A percentile compares a stretch with the other conserved stretches of the same genome.
Evolutionary conservation across 768 basidiomycete genomes (phyloP).

Genomic region (Lactarius deliciosus): DNA sequence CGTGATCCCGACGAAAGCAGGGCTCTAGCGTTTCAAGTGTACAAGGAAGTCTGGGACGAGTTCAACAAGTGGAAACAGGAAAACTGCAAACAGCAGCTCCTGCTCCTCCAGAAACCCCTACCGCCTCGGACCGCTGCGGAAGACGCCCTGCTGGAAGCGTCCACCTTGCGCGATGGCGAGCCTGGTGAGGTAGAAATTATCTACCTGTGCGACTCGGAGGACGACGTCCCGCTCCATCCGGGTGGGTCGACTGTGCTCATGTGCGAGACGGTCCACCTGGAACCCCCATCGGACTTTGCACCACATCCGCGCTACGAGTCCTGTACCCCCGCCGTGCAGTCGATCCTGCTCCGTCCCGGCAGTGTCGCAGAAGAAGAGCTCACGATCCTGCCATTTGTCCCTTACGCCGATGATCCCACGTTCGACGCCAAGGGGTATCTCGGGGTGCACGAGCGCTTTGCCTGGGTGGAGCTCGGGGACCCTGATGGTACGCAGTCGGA

Average conservation of each 20-base stretch:
- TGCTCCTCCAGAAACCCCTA: conserved; percentile 21
- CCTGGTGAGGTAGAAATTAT: conserved; percentile 13
- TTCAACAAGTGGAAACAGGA: conserved; percentile 34
- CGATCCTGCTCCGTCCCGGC: conserved; percentile 37
- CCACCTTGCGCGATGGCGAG: neutral
- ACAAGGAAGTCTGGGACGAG: conserved; percentile 32
- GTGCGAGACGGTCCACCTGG: neutral
- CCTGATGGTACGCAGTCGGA: conserved; percentile 42
- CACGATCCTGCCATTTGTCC: conserved; percentile 56
- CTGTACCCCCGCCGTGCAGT: conserved; percentile 51
- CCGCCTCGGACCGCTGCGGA: conserved; percentile 13
- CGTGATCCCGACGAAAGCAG: neutral
- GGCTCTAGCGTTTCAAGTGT: conserved; percentile 22
- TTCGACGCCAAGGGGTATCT: conserved; percentile 48
- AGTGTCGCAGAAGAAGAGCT: conserved; percentile 43
- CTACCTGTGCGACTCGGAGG: conserved; percentile 20
- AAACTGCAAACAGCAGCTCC: conserved; percentile 27
- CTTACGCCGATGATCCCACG: conserved; percentile 57
- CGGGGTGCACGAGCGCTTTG: conserved; percentile 44
- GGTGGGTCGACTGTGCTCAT: conserved; percentile 10
- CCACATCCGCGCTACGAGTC: conserved; percentile 51
- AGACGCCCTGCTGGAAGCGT: neutral
- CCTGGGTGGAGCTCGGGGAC: conserved; percentile 50
- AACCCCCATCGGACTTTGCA: conserved; percentile 15
- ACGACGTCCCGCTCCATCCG: conserved; percentile 11